Percentiles rank a stretch among this genome's conserved stretches.
Conservation (phyloP, 2,329 filamentous ascomycete genomes). For the Xylariaceae sp. region DNA sequence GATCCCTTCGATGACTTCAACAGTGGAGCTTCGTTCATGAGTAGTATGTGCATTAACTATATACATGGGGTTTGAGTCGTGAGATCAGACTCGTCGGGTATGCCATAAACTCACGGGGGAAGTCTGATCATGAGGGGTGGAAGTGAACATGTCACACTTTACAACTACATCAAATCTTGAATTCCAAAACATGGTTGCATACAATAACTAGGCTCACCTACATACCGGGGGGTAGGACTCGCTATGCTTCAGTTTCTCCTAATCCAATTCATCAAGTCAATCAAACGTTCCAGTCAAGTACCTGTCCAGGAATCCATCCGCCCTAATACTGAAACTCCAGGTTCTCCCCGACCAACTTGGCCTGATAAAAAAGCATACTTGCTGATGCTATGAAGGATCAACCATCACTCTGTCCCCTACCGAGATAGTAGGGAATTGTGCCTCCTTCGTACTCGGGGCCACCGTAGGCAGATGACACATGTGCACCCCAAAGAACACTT, state of each 20-base stretch:
- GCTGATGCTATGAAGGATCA: slow-evolving; percentile 16
- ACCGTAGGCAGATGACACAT: slow-evolving; percentile 45
- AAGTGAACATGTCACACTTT: no score
- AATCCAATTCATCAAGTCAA: not conserved
- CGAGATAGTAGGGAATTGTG: slow-evolving; percentile 41
- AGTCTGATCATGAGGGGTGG: no score
- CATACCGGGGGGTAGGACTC: no score
- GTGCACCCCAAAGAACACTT: slow-evolving; percentile 86
- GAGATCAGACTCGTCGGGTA: no score
- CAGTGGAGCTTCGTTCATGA: no score
- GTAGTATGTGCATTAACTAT: no score
- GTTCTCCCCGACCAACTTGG: not conserved
- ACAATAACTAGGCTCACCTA: no score
- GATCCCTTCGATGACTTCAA: no score
- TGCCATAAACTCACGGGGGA: no score
- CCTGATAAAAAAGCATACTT: not conserved
- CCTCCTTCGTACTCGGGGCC: slow-evolving; percentile 22
- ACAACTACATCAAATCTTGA: no score
- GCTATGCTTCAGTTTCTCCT: not conserved
- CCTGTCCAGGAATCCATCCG: not conserved
- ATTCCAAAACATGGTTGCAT: no score
- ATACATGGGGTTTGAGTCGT: no score
- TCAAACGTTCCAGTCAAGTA: not conserved
- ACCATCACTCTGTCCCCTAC: slow-evolving; percentile 42
- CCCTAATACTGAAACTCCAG: not conserved